phyloP scores from a whole-genome alignment of 345 rosid species.

The Zanthoxylum bungeanum region DNA sequence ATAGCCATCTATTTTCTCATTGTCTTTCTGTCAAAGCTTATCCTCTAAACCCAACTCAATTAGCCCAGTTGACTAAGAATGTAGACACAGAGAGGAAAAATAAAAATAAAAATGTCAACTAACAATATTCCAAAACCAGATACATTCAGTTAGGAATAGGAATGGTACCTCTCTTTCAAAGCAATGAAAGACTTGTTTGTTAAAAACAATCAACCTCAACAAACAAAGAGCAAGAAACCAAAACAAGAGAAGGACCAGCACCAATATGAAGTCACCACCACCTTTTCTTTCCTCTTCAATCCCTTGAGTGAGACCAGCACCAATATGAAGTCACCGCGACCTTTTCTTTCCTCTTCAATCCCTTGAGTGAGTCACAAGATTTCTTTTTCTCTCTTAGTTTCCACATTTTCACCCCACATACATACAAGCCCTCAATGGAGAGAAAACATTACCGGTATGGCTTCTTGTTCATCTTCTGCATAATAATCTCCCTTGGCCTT shows the following conservation, averaged over 20 bases:
- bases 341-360: constrained; percentile 7
- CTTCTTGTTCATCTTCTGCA: constrained; percentile 14
- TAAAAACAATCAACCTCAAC: constrained; percentile 22
- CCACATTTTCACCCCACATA: not conserved
- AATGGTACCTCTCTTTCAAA: constrained; percentile 31
- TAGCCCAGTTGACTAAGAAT: constrained; percentile 6
- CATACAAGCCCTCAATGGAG: constrained; percentile 24
- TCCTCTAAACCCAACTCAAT: not conserved
- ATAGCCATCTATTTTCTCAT: not conserved
- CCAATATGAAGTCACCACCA: not conserved
- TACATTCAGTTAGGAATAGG: constrained; percentile 5
- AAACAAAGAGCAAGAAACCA: not conserved
- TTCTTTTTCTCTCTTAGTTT: not conserved
- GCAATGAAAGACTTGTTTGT: constrained; percentile 25
- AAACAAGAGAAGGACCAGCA: not conserved
- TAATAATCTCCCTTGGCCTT: constrained; percentile 40
- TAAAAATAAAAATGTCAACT: not conserved
- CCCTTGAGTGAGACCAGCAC: constrained; percentile 12
- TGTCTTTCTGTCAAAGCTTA: not conserved
- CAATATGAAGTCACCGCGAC: not conserved
- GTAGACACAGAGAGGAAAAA: not conserved
- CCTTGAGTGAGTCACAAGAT: constrained; percentile 31
- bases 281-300: constrained; percentile 8
- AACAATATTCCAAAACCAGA: constrained; percentile 5
- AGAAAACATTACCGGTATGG: constrained; percentile 13